These are phyloP conservation scores for Vitis hybrid DNA, from an alignment of 177 flowering plant species.

Conservation along the genomic window DNA sequence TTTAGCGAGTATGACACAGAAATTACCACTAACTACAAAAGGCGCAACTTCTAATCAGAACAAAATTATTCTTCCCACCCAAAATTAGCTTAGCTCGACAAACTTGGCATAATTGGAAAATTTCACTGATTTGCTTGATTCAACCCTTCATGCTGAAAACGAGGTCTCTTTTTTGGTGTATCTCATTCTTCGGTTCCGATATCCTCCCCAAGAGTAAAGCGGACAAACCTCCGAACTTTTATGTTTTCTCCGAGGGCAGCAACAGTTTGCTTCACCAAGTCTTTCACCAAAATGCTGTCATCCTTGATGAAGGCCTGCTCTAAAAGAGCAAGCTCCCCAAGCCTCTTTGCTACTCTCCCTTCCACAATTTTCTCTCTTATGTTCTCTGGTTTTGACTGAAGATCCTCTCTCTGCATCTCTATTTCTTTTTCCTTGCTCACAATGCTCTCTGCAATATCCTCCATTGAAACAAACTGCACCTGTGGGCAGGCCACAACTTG, in stretches of 20 bases:
- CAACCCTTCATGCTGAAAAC: neutral
- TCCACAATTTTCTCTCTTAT: slow-evolving; percentile 65
- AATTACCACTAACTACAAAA: neutral
- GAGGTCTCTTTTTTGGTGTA: neutral
- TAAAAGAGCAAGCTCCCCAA: slow-evolving; percentile 86
- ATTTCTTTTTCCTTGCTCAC: slow-evolving; percentile 66
- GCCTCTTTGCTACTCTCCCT: slow-evolving; percentile 81
- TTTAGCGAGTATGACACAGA: neutral
- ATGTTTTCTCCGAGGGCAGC: slow-evolving; percentile 94
- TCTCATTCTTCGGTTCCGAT: slow-evolving; percentile 22
- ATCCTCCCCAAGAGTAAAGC: slow-evolving; percentile 85
- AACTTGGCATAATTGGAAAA: neutral
- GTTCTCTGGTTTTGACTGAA: slow-evolving; percentile 63
- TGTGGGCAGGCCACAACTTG: slow-evolving; percentile 65
- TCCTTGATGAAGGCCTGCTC: slow-evolving; percentile 93
- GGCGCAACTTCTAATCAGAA: slow-evolving; percentile 1
- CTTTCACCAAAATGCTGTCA: slow-evolving; percentile 79
- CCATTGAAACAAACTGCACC: slow-evolving; percentile 41
- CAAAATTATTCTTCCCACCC: slow-evolving; percentile 4
- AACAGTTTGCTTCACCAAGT: slow-evolving; percentile 89
- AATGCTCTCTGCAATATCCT: slow-evolving; percentile 60
- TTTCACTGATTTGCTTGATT: neutral
- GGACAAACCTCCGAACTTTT: slow-evolving; percentile 74
- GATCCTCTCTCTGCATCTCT: slow-evolving; percentile 95
- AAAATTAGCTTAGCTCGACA: slow-evolving; percentile 10